Evolutionary conservation across 805 yeast genomes (phyloP).

Genomic region (Candida maesae): DNA sequence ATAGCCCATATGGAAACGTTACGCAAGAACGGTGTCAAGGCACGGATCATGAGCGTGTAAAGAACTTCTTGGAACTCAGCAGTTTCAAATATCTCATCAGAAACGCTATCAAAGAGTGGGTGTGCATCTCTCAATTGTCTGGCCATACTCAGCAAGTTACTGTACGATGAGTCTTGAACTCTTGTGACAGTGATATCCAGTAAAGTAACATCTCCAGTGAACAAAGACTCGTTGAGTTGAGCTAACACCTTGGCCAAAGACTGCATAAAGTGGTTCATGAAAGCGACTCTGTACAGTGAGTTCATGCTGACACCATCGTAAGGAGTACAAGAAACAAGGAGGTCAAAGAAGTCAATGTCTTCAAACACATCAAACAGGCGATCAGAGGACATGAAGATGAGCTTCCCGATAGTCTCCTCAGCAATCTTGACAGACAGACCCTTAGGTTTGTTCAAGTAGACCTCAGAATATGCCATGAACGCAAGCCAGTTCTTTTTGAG

Average conservation of each 20-base stretch:
- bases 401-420: slow-evolving; percentile 29
- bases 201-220: slow-evolving; percentile 27
- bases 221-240: slow-evolving; percentile 27
- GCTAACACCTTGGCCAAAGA: slow-evolving; percentile 24
- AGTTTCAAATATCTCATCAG: slow-evolving; percentile 26
- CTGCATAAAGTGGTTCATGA: slow-evolving; percentile 51
- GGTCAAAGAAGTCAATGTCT: slow-evolving; percentile 49
- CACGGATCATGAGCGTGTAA: slow-evolving; percentile 51
- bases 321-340: slow-evolving; percentile 48
- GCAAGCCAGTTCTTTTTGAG: slow-evolving; percentile 23
- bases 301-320: slow-evolving; percentile 43
- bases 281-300: slow-evolving; percentile 46
- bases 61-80: slow-evolving; percentile 36
- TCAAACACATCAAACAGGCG: slow-evolving; percentile 33
- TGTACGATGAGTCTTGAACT: slow-evolving; percentile 10
- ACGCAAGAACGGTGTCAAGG: slow-evolving; percentile 62
- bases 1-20: slow-evolving; percentile 53
- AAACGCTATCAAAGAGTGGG: slow-evolving; percentile 27
- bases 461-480: slow-evolving; percentile 5
- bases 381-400: slow-evolving; percentile 33
- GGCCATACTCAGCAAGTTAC: slow-evolving; percentile 9
- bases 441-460: not conserved
- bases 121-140: slow-evolving; percentile 24
- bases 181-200: slow-evolving; percentile 33
- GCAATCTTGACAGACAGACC: slow-evolving; percentile 14